Evolutionary conservation across 2,329 filamentous ascomycete species (phyloP).

Genomic region (Fusarium bulbicola): DNA sequence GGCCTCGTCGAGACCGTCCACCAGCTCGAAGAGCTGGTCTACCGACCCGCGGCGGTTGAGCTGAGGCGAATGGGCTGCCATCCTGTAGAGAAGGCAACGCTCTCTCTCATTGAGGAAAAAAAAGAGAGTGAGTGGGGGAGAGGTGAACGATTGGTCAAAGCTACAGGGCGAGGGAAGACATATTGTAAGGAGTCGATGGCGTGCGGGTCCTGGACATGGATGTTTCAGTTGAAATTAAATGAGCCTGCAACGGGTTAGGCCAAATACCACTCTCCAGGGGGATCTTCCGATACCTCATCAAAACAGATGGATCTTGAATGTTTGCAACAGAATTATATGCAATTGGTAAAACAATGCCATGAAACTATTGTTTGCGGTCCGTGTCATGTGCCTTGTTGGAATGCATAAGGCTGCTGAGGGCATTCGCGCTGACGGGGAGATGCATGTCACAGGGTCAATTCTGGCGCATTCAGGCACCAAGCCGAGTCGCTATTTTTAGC

Average conservation of each 20-base stretch:
- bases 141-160: constrained; percentile 30
- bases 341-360: not conserved
- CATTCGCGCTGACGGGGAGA: not conserved
- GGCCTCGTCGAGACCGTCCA: constrained; percentile 31
- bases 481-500: not conserved
- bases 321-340: not conserved
- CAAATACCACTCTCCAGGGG: constrained; percentile 5
- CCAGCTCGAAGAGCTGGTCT: constrained; percentile 37
- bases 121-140: constrained; percentile 8
- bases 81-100: constrained; percentile 1
- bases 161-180: not conserved
- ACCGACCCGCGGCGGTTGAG: constrained; percentile 28
- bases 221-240: constrained; percentile 25
- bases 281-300: constrained; percentile 15
- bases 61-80: constrained; percentile 14
- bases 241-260: constrained; percentile 11
- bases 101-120: constrained; percentile 6
- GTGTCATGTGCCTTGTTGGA: not conserved
- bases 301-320: not conserved
- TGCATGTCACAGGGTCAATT: not conserved
- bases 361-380: not conserved
- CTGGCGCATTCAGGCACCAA: not conserved
- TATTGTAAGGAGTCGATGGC: constrained; percentile 6
- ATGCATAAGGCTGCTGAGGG: not conserved
- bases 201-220: constrained; percentile 8